Base-by-base conservation (phyloP, 768 basidiomycete species). In the Chalciporus chontae region DNA sequence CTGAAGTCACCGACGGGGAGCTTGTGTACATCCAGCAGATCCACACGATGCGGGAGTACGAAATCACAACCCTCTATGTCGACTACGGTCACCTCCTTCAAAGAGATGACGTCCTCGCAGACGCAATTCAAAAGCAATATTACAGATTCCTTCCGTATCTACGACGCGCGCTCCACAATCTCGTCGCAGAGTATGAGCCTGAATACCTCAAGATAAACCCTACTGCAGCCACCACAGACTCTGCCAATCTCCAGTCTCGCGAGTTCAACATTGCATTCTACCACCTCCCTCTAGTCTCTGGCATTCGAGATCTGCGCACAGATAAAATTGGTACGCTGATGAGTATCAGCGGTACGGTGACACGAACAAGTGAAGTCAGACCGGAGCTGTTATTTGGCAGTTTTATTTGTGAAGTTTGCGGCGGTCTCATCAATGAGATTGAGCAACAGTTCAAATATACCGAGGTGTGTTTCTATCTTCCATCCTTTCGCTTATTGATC, bases 391-490 rank as follows among this genome's bases (percentile, higher is more conserved):
- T 98, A 17, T 94, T 79, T 60, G 96, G 95, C 17, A 94, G 90
- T 51, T 99, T 96, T 66, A 82, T 87, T 41, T 99, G 96, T 59
- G 87, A 91, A 68, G 79, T 86, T 38, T 99, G 96, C 63, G 79
- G 81, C 40, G 90, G 88, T 26, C 73, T 87, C 10, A 86, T 97
- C 21, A 81, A 87, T 47, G 95, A 97, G 62, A 85, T 99, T 42
- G 96, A 99, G 65, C 96, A 99, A 65, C 96, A 99, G 65, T 99
- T 99, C 80, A 99, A 97, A 66, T 98, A 97, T 66, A 99, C 96
- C 17, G 96, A 98, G 76, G 94, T 94, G 57, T 43, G 11, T 63
- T 45, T 17, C 2, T 13, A 10, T 31, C 29, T 9, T 31, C 9
- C 36, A 43, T 1, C 26, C 11, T 2, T 47, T 17, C 3, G 8